Base-by-base conservation (phyloP, 2,329 filamentous ascomycete genomes). In the Colletotrichum tofieldiae region DNA sequence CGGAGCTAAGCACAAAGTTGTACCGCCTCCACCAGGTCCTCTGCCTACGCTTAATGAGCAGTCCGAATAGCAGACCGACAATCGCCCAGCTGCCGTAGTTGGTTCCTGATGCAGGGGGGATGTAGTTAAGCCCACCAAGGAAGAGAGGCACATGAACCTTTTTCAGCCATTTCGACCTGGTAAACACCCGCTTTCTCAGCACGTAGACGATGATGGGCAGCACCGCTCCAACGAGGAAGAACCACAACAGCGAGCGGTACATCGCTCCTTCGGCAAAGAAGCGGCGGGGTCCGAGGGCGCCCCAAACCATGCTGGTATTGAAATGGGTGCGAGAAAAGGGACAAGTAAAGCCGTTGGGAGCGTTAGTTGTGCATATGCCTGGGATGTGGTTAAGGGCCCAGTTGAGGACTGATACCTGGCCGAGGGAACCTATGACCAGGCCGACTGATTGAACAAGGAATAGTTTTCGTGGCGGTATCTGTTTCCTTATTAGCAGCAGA, bases 261-360 rank as follows among this genome's bases (percentile, higher is more conserved):
- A 89, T 80, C 2, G 85, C 82, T 2, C 86, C 87, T 0, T 82
- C 77, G 0, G 85, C 85, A 76, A 90, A 90, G 76, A 91, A 88
- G 1, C 88, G 83, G 1, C 82, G 78, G 0, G 89, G 89, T 0
- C 89, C 89, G 32, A 91, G 87, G 20, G 87, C 81, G 41, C 89
- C 89, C 88, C 87, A 89, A 65, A 89, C 85, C 55, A 89, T 81
- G 8, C 87, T 89, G 5, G 84, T 86, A 35, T 86, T 89, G 79
- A 89, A 90, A 77, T 83, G 78, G 8, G 82, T 80, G 43, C 77
- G 76, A 0, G 78, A 80, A 41, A 80, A 80, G 23, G 79, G 79
- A 45, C 79, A 81, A 1, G 75, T 86, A 78, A 88, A 90, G 23
- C 86, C 84, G 61, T 86, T 84, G 9, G 79, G 74, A 56, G 87